Evolutionary conservation across 2,329 filamentous ascomycete species (phyloP), one percentile per base, ranked within the genome.

Genomic region (Cryphonectria naterciae): DNA sequence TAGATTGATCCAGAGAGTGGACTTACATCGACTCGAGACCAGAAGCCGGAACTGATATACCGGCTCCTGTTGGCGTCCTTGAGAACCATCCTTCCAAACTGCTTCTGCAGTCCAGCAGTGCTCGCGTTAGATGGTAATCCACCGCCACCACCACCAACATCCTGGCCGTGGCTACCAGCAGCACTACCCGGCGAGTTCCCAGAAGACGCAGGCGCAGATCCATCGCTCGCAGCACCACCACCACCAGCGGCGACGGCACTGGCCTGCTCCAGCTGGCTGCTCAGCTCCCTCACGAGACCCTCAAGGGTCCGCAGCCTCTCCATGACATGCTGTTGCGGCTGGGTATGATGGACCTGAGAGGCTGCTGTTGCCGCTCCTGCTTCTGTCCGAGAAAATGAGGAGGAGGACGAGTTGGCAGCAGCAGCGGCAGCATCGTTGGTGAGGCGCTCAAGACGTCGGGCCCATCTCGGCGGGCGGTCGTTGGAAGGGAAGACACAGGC

Each of bases 1-100:
- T 28, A 2, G 15, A 35, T 7, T 32, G 35, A 10, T 37, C 4
- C n/a, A 64, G 17, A 28, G 37, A 22, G 39, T 4, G 17, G 8
- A 71, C 79, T 60, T 78, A 87, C 85, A 81, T 88, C 87, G n/a
- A 88, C 81, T 0, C 83, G 82, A 2, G 85, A 85, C 86, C 86
- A 88, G 74, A 88, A 88, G 19, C 83, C 83, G 72, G 81, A 87
- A 69, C 84, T 84, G 15, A 88, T 77, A 74, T 88, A 88, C 19
- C 83, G 82, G 52, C 81, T 84, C 17, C 77, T 78, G 7, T 75
- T 82, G 10, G 77, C 74, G 74, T 86, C 84, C 39, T 82, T 78
- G 1, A 86, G 74, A 2, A 87, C 82, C 54, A 88, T 74, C 63
- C 85, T 79, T 1, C 85, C 85, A 71, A 87, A 85, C 17, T 82